A percentile compares a stretch with the other conserved stretches of the same genome.
Conservation (phyloP, 2,329 filamentous ascomycete species). For the Colletotrichum spinosum region DNA sequence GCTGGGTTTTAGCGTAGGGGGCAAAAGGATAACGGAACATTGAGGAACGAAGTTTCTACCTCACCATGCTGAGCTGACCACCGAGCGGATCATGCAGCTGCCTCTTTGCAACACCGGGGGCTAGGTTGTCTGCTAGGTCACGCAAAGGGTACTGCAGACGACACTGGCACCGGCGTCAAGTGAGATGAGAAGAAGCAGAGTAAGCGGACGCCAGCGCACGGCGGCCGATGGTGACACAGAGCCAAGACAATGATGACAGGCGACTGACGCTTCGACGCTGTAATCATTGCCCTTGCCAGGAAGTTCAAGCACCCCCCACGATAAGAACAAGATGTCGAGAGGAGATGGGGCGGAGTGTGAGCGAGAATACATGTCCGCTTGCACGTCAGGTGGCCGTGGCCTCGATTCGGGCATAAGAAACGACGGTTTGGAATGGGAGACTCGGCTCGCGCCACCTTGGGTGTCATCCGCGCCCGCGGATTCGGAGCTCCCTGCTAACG, state of each 20-base stretch:
- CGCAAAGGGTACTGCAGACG: conserved; percentile 31
- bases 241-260: conserved; percentile 28
- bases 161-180: conserved; percentile 25
- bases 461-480: conserved; percentile 17
- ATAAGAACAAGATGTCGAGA: neutral
- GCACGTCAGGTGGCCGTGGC: neutral
- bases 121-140: conserved; percentile 17
- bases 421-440: neutral
- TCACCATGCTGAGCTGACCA: conserved; percentile 36
- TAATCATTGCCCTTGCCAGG: conserved; percentile 6
- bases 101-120: conserved; percentile 17
- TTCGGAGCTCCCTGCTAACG: conserved; percentile 10
- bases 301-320: conserved; percentile 22
- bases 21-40: conserved; percentile 9
- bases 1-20: neutral
- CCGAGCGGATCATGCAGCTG: conserved; percentile 24
- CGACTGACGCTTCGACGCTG: neutral
- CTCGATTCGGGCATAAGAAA: conserved; percentile 8
- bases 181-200: conserved; percentile 20
- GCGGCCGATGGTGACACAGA: conserved; percentile 32
- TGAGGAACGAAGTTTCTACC: conserved; percentile 14
- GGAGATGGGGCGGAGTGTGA: neutral
- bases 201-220: conserved; percentile 25
- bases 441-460: conserved; percentile 1
- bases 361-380: neutral